Base-by-base conservation (phyloP, 2,329 filamentous ascomycete genomes). In the Acrodontium crateriforme region DNA sequence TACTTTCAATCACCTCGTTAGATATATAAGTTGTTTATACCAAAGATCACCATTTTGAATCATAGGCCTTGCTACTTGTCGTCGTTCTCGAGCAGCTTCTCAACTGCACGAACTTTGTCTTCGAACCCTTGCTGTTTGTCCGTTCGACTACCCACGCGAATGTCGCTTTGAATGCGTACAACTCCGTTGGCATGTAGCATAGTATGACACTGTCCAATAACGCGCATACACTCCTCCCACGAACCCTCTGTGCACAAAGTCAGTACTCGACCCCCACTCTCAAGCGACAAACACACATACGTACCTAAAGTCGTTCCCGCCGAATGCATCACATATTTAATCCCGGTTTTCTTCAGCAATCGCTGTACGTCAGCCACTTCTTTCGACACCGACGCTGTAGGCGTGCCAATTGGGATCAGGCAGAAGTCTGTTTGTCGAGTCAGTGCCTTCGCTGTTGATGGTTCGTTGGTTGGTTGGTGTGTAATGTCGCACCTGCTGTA, bases 321-420 rank as follows among this genome's bases (percentile, higher is more conserved):
- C 15, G 81, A 85, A 58, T 95, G 87, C 82, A 95, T 89, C 25
- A 69, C 74, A 52, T 85, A 87, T 39, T 72, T 75, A 37, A 95
- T 55, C 2, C 83, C 83, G 42, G 78, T 89, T 29, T 71, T 73
- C 55, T 78, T 74, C 45, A 98, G 67, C 18, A 95, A 65, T 32
- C 76, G 73, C 60, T 95, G 87, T 19, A 95, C 83, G 38, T 79
- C 75, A 18, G 87, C 87, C 16, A 98, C 74, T 52, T 95, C 80
- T 30, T 57, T 53, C 5, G 59, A 61, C n/a, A 66, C 62, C 6
- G 57, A 61, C 3, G 62, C 59, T 2, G 58, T 60, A 3, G 59
- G 57, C 8, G 62, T 65, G 33, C 62, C 62, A 25, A 95, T 76
- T 2, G 85, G 85, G 36, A 94, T 78, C 40, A 94, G 65, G 55